Percentiles rank a stretch among this genome's conserved stretches.
Evolutionary conservation across 352 stramenopile species (phyloP).

Genomic region (Globisporangium viniferum): DNA sequence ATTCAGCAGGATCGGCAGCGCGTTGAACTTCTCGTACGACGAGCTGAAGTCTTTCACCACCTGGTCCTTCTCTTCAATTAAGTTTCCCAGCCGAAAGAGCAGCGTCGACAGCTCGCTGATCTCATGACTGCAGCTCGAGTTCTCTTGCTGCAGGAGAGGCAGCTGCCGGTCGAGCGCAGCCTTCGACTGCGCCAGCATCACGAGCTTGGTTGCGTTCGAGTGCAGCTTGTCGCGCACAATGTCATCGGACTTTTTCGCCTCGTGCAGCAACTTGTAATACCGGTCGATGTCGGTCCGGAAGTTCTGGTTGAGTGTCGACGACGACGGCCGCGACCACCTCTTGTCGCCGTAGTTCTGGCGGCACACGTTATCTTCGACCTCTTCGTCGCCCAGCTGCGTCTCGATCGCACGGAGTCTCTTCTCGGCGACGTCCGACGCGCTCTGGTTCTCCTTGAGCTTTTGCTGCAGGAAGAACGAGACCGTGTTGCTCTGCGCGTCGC

Average conservation of each 20-base stretch:
- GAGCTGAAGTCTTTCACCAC: constrained; percentile 46
- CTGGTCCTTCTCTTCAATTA: constrained; percentile 65
- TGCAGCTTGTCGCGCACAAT: constrained; percentile 52
- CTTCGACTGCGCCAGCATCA: constrained; percentile 45
- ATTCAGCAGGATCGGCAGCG: constrained; percentile 46
- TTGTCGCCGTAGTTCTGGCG: constrained; percentile 59
- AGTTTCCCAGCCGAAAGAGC: constrained; percentile 45
- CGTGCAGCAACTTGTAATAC: constrained; percentile 69
- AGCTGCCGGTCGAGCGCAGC: constrained; percentile 54
- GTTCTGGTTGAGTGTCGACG: constrained; percentile 44
- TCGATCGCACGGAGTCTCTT: constrained; percentile 58
- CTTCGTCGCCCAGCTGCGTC: constrained; percentile 47
- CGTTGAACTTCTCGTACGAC: constrained; percentile 60
- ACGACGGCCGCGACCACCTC: constrained; percentile 56
- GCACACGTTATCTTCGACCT: constrained; percentile 67
- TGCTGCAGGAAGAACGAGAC: constrained; percentile 40
- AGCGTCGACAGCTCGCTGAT: constrained; percentile 42
- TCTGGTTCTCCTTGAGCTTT: constrained; percentile 51
- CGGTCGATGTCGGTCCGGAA: constrained; percentile 69
- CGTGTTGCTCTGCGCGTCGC: constrained; percentile 19
- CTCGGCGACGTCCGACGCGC: constrained; percentile 47
- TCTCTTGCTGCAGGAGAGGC: constrained; percentile 39
- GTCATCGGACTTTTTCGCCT: constrained; percentile 68
- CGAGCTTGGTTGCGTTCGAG: constrained; percentile 32
- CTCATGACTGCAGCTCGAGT: constrained; percentile 55